Percentiles rank a stretch among this genome's conserved stretches.
Evolutionary conservation across 345 rosid species (phyloP).

Genomic region (Gossypium arboreum): DNA sequence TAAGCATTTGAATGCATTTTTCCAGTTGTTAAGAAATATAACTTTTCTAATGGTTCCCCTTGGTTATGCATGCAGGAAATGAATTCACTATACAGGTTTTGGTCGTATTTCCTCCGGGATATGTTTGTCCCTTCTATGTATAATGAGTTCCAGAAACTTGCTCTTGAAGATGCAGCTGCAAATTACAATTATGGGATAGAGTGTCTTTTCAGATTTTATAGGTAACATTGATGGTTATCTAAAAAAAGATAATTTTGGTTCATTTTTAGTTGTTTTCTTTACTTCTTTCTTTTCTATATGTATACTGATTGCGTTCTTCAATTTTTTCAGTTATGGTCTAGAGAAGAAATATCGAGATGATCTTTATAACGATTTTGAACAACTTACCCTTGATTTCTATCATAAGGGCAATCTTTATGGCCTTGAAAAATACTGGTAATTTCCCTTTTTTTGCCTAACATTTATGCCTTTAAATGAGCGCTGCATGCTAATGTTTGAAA

Average conservation of each 20-base stretch:
- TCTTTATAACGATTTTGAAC: slow-evolving; percentile 81
- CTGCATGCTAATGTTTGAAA: background rate
- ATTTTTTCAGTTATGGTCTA: slow-evolving; percentile 78
- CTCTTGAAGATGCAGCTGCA: slow-evolving; percentile 82
- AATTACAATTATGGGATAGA: slow-evolving; percentile 83
- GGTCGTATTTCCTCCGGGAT: slow-evolving; percentile 93
- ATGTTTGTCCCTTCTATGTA: slow-evolving; percentile 74
- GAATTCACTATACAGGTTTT: slow-evolving; percentile 88
- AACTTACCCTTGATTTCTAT: slow-evolving; percentile 75
- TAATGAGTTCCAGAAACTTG: slow-evolving; percentile 75
- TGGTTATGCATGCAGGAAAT: slow-evolving; percentile 67
- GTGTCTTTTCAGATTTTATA: slow-evolving; percentile 96
- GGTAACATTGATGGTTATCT: slow-evolving; percentile 39
- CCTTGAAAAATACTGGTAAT: slow-evolving; percentile 93
- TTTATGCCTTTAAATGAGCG: background rate
- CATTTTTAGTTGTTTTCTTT: slow-evolving; percentile 7
- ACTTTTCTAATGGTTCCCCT: background rate
- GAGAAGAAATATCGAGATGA: slow-evolving; percentile 75
- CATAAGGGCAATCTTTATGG: slow-evolving; percentile 79
- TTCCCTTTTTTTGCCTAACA: background rate
- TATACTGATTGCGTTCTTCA: background rate
- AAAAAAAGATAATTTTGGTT: background rate
- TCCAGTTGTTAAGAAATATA: background rate
- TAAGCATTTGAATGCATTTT: background rate
- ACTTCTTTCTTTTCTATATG: background rate